phyloP scores from a whole-genome alignment of 768 basidiomycete species.

The Tylopilus felleus region DNA sequence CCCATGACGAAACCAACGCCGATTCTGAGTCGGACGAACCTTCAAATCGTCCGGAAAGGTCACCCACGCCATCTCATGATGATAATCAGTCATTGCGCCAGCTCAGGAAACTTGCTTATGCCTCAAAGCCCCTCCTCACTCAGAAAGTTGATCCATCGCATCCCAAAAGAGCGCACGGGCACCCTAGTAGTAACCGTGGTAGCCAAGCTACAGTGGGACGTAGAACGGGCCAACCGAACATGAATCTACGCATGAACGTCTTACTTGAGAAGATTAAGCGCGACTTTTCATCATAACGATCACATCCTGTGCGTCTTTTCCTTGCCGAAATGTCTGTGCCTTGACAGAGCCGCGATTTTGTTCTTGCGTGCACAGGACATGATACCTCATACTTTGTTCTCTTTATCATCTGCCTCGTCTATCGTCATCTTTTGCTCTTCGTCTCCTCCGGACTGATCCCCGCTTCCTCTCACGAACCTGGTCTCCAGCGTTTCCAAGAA shows the following conservation, averaged over 20 bases:
- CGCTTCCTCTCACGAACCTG: conserved; percentile 57
- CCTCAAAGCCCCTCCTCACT: conserved; percentile 52
- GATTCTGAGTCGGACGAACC: not conserved
- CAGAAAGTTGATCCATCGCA: conserved; percentile 47
- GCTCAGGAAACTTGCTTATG: conserved; percentile 61
- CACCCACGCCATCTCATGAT: conserved; percentile 1
- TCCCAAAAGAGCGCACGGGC: conserved; percentile 21
- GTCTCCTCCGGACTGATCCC: conserved; percentile 25
- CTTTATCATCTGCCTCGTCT: conserved; percentile 47
- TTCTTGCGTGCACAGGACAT: not conserved
- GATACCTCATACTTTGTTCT: conserved; percentile 46
- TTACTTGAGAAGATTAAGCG: conserved; percentile 85
- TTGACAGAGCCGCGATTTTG: conserved; percentile 2
- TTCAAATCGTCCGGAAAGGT: not conserved
- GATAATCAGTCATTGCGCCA: conserved; percentile 47
- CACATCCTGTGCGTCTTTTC: conserved; percentile 2
- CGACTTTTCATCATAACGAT: conserved; percentile 40
- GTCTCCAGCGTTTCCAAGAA: conserved; percentile 55
- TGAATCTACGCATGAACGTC: conserved; percentile 85
- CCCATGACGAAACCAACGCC: not conserved
- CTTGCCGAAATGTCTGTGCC: not conserved
- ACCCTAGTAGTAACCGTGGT: conserved; percentile 19
- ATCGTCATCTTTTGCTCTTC: conserved; percentile 37
- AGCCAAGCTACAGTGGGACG: conserved; percentile 29
- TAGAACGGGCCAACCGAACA: conserved; percentile 55